Conservation (phyloP, 169 alveolate species). For the Plasmodium gonderi region DNA sequence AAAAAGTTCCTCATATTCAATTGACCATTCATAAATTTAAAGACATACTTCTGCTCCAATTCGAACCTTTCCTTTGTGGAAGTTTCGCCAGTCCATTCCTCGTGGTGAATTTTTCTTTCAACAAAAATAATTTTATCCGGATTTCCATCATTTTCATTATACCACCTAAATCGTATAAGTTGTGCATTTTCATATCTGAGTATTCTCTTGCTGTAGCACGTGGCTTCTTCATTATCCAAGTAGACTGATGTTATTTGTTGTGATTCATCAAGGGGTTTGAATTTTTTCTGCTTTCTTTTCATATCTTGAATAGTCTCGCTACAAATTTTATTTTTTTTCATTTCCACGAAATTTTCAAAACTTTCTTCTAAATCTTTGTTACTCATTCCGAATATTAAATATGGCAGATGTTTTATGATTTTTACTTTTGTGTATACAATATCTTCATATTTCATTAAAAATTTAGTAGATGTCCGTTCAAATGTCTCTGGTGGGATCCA, state of each 20-base stretch:
- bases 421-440: constrained; percentile 83
- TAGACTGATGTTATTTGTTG: constrained; percentile 86
- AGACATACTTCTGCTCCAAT: constrained; percentile 77
- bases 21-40: constrained; percentile 77
- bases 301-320: not conserved
- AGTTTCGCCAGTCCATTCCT: constrained; percentile 86
- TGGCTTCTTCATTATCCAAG: constrained; percentile 79
- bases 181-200: constrained; percentile 85
- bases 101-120: constrained; percentile 87
- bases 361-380: constrained; percentile 77
- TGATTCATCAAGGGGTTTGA: constrained; percentile 75
- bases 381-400: constrained; percentile 83
- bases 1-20: constrained; percentile 36
- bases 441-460: constrained; percentile 83
- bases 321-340: not conserved
- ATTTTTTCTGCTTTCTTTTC: not conserved
- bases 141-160: constrained; percentile 81
- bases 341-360: constrained; percentile 65
- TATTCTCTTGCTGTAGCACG: constrained; percentile 81
- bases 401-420: constrained; percentile 84
- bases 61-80: constrained; percentile 86
- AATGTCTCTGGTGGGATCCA: constrained; percentile 89
- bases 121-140: constrained; percentile 77
- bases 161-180: constrained; percentile 86
- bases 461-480: constrained; percentile 83